These are phyloP conservation scores for Scenedesmus sp. DNA, from an alignment of 163 green algal species.

Conservation along the genomic window DNA sequence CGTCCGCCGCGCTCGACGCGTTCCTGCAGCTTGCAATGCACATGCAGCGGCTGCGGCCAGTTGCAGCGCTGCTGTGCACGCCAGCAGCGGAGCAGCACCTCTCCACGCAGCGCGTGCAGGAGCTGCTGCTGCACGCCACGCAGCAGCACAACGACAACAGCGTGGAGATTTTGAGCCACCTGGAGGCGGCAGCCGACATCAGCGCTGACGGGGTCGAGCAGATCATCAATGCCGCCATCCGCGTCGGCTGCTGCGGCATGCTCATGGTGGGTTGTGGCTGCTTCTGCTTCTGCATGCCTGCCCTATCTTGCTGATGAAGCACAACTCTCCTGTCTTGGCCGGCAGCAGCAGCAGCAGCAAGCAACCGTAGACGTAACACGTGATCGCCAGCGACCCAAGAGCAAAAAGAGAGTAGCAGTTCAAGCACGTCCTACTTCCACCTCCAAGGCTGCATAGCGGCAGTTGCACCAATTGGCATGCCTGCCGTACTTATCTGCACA, in stretches of 20 bases:
- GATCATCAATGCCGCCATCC: neutral
- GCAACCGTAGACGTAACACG: too few relatives aligned
- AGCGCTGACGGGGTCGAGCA: neutral
- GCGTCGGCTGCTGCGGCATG: neutral
- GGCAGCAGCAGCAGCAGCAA: too few relatives aligned
- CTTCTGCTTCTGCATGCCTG: neutral
- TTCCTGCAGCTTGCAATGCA: neutral
- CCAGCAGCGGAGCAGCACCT: neutral
- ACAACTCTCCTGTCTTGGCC: too few relatives aligned
- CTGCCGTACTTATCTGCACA: too few relatives aligned
- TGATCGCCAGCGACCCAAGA: too few relatives aligned
- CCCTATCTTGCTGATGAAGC: too few relatives aligned
- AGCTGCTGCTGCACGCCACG: neutral
- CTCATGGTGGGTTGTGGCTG: neutral
- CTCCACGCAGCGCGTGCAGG: neutral
- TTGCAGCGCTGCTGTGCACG: neutral
- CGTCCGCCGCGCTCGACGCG: neutral
- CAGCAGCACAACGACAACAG: conserved; percentile 4
- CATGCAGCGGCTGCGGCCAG: neutral
- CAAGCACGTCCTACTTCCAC: too few relatives aligned
- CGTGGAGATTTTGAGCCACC: neutral
- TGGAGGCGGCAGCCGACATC: neutral
- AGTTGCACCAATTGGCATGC: too few relatives aligned
- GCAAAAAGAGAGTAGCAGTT: too few relatives aligned
- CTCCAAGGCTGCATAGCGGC: too few relatives aligned